phyloP scores from a whole-genome alignment of 1,139 yeast species.

The Diutina ranongensis region DNA sequence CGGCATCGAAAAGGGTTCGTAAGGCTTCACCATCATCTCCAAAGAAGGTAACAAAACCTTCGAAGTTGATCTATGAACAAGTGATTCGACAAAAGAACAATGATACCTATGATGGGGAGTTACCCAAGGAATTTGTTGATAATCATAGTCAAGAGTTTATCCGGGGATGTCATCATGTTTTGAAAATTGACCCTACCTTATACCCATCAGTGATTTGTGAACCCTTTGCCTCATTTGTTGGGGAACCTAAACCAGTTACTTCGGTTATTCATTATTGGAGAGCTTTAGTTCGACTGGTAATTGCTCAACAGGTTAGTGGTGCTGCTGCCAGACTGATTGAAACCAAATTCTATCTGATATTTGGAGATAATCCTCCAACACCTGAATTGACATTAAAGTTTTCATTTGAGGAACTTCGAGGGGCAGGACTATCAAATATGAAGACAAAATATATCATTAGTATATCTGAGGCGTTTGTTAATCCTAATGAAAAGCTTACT shows the following conservation, averaged over 20 bases:
- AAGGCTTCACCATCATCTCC: neutral
- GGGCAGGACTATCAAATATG: slow-evolving; percentile 59
- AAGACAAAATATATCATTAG: slow-evolving; percentile 57
- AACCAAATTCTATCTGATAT: slow-evolving; percentile 27
- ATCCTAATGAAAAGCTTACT: slow-evolving; percentile 25
- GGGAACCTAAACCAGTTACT: neutral
- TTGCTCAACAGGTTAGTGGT: slow-evolving; percentile 81
- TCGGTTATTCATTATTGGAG: slow-evolving; percentile 25
- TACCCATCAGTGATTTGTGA: slow-evolving; percentile 21
- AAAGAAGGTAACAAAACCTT: neutral
- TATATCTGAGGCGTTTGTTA: slow-evolving; percentile 45
- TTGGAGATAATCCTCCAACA: slow-evolving; percentile 34
- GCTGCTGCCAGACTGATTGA: slow-evolving; percentile 65
- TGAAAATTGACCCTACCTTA: slow-evolving; percentile 32
- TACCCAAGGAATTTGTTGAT: slow-evolving; percentile 30
- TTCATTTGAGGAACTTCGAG: slow-evolving; percentile 37
- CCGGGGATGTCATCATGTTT: slow-evolving; percentile 27
- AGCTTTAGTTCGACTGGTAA: slow-evolving; percentile 32
- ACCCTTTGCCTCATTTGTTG: slow-evolving; percentile 19
- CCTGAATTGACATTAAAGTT: slow-evolving; percentile 36
- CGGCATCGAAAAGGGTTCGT: no score
- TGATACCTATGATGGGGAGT: slow-evolving; percentile 6
- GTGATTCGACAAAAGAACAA: neutral
- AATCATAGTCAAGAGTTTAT: slow-evolving; percentile 35
- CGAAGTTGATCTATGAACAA: neutral